These are phyloP conservation scores for Cotoneaster glaucophyllus DNA, from an alignment of 306 rosid species.

Conservation along the genomic window DNA sequence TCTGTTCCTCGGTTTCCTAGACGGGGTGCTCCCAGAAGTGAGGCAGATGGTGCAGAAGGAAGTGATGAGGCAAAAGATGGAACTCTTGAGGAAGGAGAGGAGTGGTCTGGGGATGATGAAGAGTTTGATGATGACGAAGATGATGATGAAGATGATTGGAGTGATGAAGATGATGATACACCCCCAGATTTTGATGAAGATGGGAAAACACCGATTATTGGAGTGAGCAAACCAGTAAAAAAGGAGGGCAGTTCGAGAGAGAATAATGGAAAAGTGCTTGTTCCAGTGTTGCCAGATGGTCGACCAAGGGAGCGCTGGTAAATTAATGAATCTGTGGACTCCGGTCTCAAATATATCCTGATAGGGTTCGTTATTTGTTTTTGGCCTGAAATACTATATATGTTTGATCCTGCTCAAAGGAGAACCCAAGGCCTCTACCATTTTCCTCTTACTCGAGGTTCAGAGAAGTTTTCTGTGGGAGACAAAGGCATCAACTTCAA, in stretches of 20 bases:
- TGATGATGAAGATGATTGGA: conserved; percentile 45
- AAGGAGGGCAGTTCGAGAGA: conserved; percentile 19
- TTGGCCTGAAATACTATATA: conserved; percentile 14
- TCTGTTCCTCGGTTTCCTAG: conserved; percentile 50
- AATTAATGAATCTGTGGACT: neutral
- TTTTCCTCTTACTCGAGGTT: neutral
- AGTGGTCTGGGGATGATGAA: conserved; percentile 49
- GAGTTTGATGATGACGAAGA: conserved; percentile 28
- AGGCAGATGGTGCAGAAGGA: conserved; percentile 30
- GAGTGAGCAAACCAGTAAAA: conserved; percentile 22
- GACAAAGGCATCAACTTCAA: neutral
- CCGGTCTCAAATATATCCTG: neutral
- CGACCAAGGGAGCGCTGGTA: conserved; percentile 78
- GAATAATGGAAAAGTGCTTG: conserved; percentile 33
- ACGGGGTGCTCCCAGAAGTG: conserved; percentile 30
- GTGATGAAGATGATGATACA: conserved; percentile 57
- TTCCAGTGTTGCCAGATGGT: conserved; percentile 50
- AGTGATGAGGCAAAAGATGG: conserved; percentile 30
- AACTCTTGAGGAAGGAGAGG: conserved; percentile 43
- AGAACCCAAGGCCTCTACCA: neutral
- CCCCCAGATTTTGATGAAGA: conserved; percentile 70
- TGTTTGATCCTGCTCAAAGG: conserved; percentile 14
- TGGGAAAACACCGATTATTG: conserved; percentile 30
- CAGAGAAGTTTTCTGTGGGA: neutral
- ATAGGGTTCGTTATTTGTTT: conserved; percentile 5